A percentile compares a stretch with the other conserved stretches of the same genome.
Conservation (phyloP, 306 rosid genomes). For the Lithocarpus polystachyus region DNA sequence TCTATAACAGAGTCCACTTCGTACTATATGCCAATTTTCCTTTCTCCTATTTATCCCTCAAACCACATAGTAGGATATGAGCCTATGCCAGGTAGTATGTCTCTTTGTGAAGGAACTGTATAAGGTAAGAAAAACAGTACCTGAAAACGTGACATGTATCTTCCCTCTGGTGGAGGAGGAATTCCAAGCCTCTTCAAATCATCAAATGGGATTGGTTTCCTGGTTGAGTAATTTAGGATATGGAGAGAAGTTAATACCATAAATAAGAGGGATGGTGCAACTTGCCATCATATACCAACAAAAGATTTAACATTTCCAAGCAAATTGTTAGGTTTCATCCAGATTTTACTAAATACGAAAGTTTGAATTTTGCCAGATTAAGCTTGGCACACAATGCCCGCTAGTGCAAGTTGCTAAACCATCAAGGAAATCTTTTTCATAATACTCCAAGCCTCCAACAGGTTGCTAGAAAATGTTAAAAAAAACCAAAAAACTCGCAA, state of each 20-base stretch:
- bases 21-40: neutral
- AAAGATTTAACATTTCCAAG: neutral
- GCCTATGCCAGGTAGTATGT: neutral
- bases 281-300: neutral
- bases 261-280: neutral
- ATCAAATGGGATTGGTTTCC: constrained; percentile 75
- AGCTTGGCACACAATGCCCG: neutral
- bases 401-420: neutral
- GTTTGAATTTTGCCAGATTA: neutral
- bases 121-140: constrained; percentile 30
- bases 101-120: neutral
- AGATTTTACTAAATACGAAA: neutral
- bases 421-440: neutral
- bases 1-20: neutral
- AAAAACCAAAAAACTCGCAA: neutral
- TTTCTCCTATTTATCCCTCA: neutral
- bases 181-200: constrained; percentile 81
- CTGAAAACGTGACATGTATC: constrained; percentile 78
- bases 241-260: constrained; percentile 2
- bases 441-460: neutral
- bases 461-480: neutral
- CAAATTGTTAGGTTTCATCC: neutral
- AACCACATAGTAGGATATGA: neutral
- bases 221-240: constrained; percentile 23
- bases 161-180: constrained; percentile 91